A percentile compares a stretch with the other conserved stretches of the same genome.
phyloP scores from a whole-genome alignment of 345 rosid genomes.

The Moricandia moricandioides region DNA sequence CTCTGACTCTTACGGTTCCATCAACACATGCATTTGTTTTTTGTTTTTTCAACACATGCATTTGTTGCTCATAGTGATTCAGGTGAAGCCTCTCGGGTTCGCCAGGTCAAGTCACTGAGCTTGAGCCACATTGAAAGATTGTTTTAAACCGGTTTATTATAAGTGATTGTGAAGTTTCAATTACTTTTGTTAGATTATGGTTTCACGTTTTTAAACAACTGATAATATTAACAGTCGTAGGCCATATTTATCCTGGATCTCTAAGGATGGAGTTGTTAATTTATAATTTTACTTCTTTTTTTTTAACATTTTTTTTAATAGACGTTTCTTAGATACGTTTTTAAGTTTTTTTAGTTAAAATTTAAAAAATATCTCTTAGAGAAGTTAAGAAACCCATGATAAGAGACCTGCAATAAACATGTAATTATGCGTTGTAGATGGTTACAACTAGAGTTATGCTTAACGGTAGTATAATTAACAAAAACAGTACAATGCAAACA shows the following conservation, averaged over 20 bases:
- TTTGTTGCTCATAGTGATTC: conserved; percentile 13
- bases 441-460: too few species aligned
- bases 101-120: neutral
- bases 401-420: too few species aligned
- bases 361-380: too few species aligned
- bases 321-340: too few species aligned
- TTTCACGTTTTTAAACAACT: neutral
- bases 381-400: too few species aligned
- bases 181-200: neutral
- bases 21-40: conserved; percentile 35
- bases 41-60: conserved; percentile 28
- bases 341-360: too few species aligned
- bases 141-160: neutral
- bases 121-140: conserved; percentile 14
- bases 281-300: too few species aligned
- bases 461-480: neutral
- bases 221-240: neutral
- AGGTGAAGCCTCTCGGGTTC: conserved; percentile 13
- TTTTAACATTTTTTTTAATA: too few species aligned
- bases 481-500: neutral
- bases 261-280: too few species aligned
- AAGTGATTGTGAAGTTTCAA: neutral
- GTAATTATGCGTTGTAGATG: too few species aligned
- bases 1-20: conserved; percentile 38
- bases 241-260: too few species aligned